Evolutionary conservation across 805 yeast genomes (phyloP).

Genomic region (Yarrowia porcina): DNA sequence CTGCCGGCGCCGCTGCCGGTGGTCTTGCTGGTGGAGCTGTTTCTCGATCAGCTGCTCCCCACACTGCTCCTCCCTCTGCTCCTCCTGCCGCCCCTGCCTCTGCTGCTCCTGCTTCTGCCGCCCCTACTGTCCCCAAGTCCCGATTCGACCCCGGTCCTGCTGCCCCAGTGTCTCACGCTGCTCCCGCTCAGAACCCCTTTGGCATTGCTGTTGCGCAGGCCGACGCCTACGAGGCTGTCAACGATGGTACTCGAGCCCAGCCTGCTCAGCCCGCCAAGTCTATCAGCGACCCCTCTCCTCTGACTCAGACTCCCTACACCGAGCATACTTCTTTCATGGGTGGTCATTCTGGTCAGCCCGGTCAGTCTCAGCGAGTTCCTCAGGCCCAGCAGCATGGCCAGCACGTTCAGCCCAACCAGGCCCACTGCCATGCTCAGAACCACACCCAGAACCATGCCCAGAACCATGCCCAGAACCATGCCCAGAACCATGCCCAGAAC

Average conservation of each 20-base stretch:
- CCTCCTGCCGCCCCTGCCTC: not conserved
- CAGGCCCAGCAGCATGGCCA: not conserved
- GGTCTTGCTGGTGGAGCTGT: not conserved
- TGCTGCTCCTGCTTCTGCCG: not conserved
- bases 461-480: not conserved
- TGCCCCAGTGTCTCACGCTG: not conserved
- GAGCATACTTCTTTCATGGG: not conserved
- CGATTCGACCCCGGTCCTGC: constrained; percentile 14
- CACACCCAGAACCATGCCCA: not conserved
- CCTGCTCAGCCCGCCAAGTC: constrained; percentile 20
- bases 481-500: not conserved
- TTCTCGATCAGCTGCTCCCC: not conserved
- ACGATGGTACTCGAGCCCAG: constrained; percentile 2
- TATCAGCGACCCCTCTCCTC: constrained; percentile 3
- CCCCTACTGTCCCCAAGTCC: constrained; percentile 6
- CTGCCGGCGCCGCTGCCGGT: not conserved
- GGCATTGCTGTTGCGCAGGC: constrained; percentile 16
- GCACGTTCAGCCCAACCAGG: constrained; percentile 10
- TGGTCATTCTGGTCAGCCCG: not conserved
- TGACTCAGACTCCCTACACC: constrained; percentile 2
- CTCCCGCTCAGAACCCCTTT: not conserved
- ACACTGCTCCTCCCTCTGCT: not conserved
- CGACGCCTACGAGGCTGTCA: not conserved
- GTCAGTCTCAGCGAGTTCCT: not conserved
- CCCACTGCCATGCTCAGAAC: not conserved